Percentiles rank a stretch among this genome's conserved stretches.
Evolutionary conservation across 345 rosid species (phyloP).

Genomic region (Moricandia arvensis): DNA sequence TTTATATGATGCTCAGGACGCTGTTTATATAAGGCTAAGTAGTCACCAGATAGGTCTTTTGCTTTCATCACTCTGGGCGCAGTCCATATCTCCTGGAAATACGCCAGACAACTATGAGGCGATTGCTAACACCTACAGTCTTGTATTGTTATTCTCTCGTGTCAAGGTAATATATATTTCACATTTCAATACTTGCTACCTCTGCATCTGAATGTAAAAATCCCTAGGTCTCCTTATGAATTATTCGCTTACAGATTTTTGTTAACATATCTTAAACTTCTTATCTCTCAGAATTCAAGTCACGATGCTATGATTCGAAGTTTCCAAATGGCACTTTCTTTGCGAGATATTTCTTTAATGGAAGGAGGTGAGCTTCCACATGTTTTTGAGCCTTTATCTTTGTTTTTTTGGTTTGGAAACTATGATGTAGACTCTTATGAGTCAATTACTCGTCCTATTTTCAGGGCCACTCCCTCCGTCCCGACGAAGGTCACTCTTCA

Average conservation of each 20-base stretch:
- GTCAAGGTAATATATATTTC: conserved; percentile 59
- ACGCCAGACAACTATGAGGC: conserved; percentile 88
- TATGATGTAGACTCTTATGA: not conserved
- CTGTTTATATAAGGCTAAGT: conserved; percentile 69
- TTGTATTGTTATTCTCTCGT: conserved; percentile 82
- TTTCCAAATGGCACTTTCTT: conserved; percentile 87
- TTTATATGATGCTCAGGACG: conserved; percentile 50
- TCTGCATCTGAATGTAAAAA: not conserved
- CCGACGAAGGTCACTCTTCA: conserved; percentile 78
- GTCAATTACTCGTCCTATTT: conserved; percentile 21
- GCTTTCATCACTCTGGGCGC: conserved; percentile 93
- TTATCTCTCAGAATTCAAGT: conserved; percentile 74
- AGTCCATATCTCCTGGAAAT: conserved; percentile 82
- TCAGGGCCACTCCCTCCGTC: conserved; percentile 82
- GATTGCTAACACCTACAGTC: conserved; percentile 87
- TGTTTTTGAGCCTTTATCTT: conserved; percentile 10
- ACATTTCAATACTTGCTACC: not conserved
- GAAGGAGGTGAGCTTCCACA: conserved; percentile 61
- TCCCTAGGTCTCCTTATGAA: not conserved
- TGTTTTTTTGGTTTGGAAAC: conserved; percentile 11
- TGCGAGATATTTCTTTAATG: conserved; percentile 69
- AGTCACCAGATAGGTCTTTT: conserved; percentile 88
- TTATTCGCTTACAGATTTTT: not conserved
- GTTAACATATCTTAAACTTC: not conserved
- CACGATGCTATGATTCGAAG: conserved; percentile 71